Percentiles rank a stretch among this genome's conserved stretches.
Conservation (phyloP, 2,329 filamentous ascomycete species). For the Calonectria hongkongensis region DNA sequence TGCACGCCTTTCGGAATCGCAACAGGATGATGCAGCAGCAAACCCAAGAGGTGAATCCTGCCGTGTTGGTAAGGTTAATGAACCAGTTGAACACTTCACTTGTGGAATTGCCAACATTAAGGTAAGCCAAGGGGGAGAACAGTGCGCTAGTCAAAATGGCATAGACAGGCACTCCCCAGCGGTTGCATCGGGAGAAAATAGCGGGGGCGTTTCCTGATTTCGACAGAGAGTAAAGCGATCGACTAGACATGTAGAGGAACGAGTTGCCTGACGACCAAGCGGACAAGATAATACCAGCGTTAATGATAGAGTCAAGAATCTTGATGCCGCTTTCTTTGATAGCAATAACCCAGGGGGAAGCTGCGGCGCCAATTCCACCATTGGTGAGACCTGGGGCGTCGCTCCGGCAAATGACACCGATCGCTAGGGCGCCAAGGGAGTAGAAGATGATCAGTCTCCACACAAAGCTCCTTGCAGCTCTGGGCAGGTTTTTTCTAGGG, state of each 20-base stretch:
- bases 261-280: slow-evolving; percentile 74
- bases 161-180: slow-evolving; percentile 52
- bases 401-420: slow-evolving; percentile 70
- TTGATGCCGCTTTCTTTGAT: slow-evolving; percentile 66
- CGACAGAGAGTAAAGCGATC: slow-evolving; percentile 66
- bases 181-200: slow-evolving; percentile 55
- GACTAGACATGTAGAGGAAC: slow-evolving; percentile 66
- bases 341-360: slow-evolving; percentile 73
- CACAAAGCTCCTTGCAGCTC: slow-evolving; percentile 82
- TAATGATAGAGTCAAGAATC: slow-evolving; percentile 67
- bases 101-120: slow-evolving; percentile 73
- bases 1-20: slow-evolving; percentile 68
- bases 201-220: slow-evolving; percentile 62
- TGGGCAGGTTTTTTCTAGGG: slow-evolving; percentile 79
- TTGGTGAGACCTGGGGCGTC: slow-evolving; percentile 36
- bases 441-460: slow-evolving; percentile 83
- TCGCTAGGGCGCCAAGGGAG: slow-evolving; percentile 79
- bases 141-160: slow-evolving; percentile 34
- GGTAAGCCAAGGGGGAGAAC: slow-evolving; percentile 77
- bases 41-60: slow-evolving; percentile 73
- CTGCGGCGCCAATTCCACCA: slow-evolving; percentile 34
- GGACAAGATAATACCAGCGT: slow-evolving; percentile 73
- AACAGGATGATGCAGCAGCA: slow-evolving; percentile 74
- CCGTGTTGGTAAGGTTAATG: slow-evolving; percentile 71
- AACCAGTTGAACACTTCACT: slow-evolving; percentile 77